These are phyloP conservation scores for Leucosporidium creatinivorum DNA, from an alignment of 768 basidiomycete species.

Conservation along the genomic window DNA sequence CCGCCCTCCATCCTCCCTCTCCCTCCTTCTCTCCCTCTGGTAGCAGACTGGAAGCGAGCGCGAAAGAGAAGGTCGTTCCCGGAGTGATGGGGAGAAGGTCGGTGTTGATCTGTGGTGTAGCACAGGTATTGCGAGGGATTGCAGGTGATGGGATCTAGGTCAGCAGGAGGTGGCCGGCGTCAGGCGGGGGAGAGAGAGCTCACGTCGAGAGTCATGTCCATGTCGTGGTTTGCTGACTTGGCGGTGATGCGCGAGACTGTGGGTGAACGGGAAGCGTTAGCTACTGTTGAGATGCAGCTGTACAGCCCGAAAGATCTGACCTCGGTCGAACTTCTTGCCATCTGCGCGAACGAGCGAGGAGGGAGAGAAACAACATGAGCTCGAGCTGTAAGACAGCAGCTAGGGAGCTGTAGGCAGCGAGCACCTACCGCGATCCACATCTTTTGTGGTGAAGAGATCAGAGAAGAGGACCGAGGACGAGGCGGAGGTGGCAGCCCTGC, in stretches of 20 bases:
- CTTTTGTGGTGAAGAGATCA: conserved; percentile 80
- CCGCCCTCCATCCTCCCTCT: conserved; percentile 53
- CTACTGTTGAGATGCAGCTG: neutral
- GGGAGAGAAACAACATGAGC: neutral
- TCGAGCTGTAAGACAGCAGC: neutral
- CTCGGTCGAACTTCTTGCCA: conserved; percentile 96
- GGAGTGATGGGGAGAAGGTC: conserved; percentile 72
- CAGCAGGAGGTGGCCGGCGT: neutral
- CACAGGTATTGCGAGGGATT: neutral
- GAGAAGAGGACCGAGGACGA: conserved; percentile 66
- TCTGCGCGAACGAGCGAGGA: conserved; percentile 50
- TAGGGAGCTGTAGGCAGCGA: too few species aligned
- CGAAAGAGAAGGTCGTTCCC: conserved; percentile 71
- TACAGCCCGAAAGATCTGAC: conserved; percentile 47
- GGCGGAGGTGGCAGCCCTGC: conserved; percentile 9
- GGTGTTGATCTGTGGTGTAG: conserved; percentile 51
- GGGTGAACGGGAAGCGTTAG: neutral
- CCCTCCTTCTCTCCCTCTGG: conserved; percentile 46
- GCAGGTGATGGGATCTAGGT: neutral
- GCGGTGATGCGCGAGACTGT: conserved; percentile 86
- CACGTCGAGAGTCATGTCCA: conserved; percentile 88
- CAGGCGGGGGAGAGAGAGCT: neutral
- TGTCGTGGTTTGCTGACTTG: conserved; percentile 80
- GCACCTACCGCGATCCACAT: conserved; percentile 54
- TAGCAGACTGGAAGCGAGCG: conserved; percentile 71